Percentiles rank a stretch among this genome's conserved stretches.
These are phyloP conservation scores for Leishmania gerbilli DNA, from an alignment of 208 protist genomes.

Conservation along the genomic window DNA sequence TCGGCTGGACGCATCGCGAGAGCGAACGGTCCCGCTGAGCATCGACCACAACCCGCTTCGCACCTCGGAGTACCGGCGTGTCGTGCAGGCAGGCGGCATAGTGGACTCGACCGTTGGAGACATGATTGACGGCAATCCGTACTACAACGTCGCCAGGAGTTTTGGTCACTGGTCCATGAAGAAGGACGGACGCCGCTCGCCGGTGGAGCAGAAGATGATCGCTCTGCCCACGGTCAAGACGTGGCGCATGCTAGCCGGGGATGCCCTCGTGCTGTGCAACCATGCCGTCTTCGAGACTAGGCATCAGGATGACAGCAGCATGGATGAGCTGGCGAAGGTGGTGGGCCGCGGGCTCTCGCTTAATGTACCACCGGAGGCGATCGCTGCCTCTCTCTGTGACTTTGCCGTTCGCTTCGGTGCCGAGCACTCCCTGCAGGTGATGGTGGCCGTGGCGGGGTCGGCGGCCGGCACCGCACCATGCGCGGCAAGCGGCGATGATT, in stretches of 20 bases:
- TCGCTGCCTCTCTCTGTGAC: constrained; percentile 75
- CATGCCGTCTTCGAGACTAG: constrained; percentile 76
- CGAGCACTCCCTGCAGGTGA: constrained; percentile 70
- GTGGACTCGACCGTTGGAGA: constrained; percentile 48
- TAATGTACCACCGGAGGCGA: constrained; percentile 41
- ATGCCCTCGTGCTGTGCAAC: constrained; percentile 78
- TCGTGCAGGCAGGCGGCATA: constrained; percentile 63
- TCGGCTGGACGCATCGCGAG: constrained; percentile 49
- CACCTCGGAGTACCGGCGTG: constrained; percentile 60
- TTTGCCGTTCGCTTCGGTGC: constrained; percentile 79
- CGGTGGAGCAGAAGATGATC: constrained; percentile 80
- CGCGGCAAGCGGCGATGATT: not conserved
- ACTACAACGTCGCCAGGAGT: constrained; percentile 73
- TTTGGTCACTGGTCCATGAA: constrained; percentile 90
- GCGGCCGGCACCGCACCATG: not conserved
- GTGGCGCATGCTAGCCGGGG: constrained; percentile 78
- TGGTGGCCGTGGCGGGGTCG: constrained; percentile 57
- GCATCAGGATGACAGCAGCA: constrained; percentile 52
- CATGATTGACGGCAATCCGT: constrained; percentile 75
- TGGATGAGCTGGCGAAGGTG: constrained; percentile 83
- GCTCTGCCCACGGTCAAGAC: constrained; percentile 55
- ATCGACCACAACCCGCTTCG: constrained; percentile 67
- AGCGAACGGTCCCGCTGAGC: constrained; percentile 70
- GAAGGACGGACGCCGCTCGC: constrained; percentile 44
- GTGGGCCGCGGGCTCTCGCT: constrained; percentile 48